Conservation (phyloP, 768 basidiomycete species). For the Russula lepida region DNA sequence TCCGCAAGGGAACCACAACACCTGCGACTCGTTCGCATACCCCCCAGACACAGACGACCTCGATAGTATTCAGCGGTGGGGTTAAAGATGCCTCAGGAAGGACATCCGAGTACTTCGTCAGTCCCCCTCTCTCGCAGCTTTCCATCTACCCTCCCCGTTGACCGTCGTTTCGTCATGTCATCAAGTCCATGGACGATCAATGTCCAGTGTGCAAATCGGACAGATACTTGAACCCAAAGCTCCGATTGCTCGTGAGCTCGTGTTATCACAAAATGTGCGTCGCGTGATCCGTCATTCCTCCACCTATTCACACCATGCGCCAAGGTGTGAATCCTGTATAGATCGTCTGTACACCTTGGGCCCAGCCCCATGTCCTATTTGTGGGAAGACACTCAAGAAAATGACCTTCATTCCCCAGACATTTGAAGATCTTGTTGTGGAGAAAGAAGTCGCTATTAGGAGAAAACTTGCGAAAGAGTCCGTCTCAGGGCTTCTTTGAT, state of each 20-base stretch:
- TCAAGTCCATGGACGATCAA: constrained; percentile 83
- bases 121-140: constrained; percentile 25
- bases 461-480: constrained; percentile 86
- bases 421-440: constrained; percentile 85
- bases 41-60: constrained; percentile 62
- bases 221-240: constrained; percentile 88
- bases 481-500: constrained; percentile 22
- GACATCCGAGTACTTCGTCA: constrained; percentile 71
- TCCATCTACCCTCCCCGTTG: constrained; percentile 9
- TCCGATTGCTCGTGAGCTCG: constrained; percentile 87
- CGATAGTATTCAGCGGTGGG: constrained; percentile 68
- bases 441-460: constrained; percentile 89
- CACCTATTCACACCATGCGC: not conserved
- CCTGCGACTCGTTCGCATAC: constrained; percentile 54
- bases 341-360: constrained; percentile 93
- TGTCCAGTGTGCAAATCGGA: constrained; percentile 98
- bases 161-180: not conserved
- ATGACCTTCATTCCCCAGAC: constrained; percentile 93
- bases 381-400: constrained; percentile 79
- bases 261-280: constrained; percentile 97
- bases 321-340: constrained; percentile 97
- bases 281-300: not conserved
- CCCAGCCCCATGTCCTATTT: constrained; percentile 93
- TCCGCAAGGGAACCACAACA: constrained; percentile 53
- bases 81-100: constrained; percentile 82